Evolutionary conservation across 1,284 basidiomycete genomes (phyloP), one percentile per base, ranked within the genome.

Genomic region (Cutaneotrichosporon mucoides): DNA sequence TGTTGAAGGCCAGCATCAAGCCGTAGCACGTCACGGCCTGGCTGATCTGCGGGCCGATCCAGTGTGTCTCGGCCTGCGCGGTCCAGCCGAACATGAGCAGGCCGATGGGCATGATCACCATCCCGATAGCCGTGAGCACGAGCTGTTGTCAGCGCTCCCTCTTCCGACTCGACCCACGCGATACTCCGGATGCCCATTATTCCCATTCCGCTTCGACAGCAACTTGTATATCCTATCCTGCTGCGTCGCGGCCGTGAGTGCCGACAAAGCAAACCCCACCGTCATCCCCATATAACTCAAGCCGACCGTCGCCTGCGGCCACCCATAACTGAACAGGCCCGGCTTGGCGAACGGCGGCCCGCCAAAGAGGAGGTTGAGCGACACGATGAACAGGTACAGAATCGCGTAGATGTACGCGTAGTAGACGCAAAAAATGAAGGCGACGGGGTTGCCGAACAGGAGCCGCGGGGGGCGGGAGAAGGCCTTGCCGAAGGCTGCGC

Each of bases 391-490:
- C 13, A 81, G 52, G 60, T 79, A 79, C 44, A 79, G 78, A 53
- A 76, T 68, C 38, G 66, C 72, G 59, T 81, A 82, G 51, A 79
- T 71, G 64, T 79, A 82, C 0, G 79, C 77, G 55, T 80, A 79
- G 65, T 82, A 81, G 44, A 71, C 48, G 3, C 72, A 73, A 57
- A 81, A 81, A 38, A 78, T 68, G 52, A 78, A 71, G 24, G 76
- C 76, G 12, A 79, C 73, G 1, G 79, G 79, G 61, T 79, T 80
- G 52, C 62, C 57, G 46, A 79, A 69, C 15, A 80, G 61, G 2
- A 79, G 60, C 7, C 78, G 60, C 24, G 79, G 79, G 0, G 81
- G 80, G 13, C 80, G 70, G 6, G 70, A 71, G 59, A 79, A 73
- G 1, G 76, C 74, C 38, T 63, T 61, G 0, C 51, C 52, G 53